Evolutionary conservation across 2,329 filamentous ascomycete species (phyloP).

Genomic region (Verticillium alfalfae): DNA sequence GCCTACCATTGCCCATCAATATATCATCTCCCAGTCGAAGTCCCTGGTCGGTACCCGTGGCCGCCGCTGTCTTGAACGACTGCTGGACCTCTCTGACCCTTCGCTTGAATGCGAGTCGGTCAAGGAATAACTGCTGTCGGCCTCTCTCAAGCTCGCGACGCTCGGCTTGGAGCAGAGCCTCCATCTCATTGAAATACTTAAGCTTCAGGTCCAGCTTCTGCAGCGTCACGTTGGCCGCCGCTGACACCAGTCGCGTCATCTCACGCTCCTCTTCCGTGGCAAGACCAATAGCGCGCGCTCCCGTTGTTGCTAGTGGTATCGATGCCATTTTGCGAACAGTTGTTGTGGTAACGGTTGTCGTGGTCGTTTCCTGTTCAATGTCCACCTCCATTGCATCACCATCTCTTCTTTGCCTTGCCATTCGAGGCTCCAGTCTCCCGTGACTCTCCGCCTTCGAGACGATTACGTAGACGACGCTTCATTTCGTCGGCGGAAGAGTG

Average conservation of each 20-base stretch:
- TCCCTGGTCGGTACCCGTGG: conserved; percentile 43
- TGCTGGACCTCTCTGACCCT: conserved; percentile 80
- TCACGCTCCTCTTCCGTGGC: conserved; percentile 96
- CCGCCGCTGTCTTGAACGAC: conserved; percentile 52
- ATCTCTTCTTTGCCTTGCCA: conserved; percentile 53
- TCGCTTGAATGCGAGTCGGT: conserved; percentile 84
- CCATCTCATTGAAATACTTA: conserved; percentile 94
- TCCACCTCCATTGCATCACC: conserved; percentile 62
- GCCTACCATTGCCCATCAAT: conserved; percentile 41
- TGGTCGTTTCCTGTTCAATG: conserved; percentile 40
- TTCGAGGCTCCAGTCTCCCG: conserved; percentile 24
- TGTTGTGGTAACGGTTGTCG: conserved; percentile 44
- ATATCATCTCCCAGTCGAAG: conserved; percentile 41
- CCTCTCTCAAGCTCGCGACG: conserved; percentile 87
- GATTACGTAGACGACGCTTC: conserved; percentile 70
- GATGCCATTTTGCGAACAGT: conserved; percentile 51
- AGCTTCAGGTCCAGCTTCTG: conserved; percentile 96
- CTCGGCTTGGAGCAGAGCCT: conserved; percentile 85
- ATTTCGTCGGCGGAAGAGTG: conserved; percentile 84
- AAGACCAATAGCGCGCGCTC: conserved; percentile 78
- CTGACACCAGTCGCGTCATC: conserved; percentile 88
- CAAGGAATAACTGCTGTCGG: conserved; percentile 88
- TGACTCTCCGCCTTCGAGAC: conserved; percentile 54
- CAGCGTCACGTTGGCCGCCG: conserved; percentile 87
- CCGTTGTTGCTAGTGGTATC: conserved; percentile 79